phyloP scores from a whole-genome alignment of 208 protist species.

The Histomonas meleagridis region DNA sequence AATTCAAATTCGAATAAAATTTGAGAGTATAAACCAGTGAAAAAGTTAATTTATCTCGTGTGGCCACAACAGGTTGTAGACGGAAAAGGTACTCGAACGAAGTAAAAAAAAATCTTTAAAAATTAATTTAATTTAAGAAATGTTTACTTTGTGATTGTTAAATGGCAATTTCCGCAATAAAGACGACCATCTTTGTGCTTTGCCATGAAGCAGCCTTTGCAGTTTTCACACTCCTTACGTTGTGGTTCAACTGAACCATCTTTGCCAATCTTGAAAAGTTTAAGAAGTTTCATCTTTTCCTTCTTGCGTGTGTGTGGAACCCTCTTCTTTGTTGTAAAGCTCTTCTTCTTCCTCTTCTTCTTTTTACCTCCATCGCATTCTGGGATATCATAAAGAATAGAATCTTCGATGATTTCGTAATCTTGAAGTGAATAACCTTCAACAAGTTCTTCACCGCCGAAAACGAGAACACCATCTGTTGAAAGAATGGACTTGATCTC shows the following conservation, averaged over 20 bases:
- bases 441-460: no score
- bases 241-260: constrained; percentile 82
- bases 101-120: no score
- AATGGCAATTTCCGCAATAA: constrained; percentile 97
- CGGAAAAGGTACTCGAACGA: no score
- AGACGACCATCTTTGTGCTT: constrained; percentile 83
- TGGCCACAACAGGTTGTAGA: no score
- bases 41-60: no score
- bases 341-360: constrained; percentile 99
- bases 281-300: constrained; percentile 92
- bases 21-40: no score
- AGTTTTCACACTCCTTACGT: constrained; percentile 86
- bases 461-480: no score
- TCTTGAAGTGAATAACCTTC: no score
- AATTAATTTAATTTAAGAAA: no score
- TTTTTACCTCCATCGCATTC: constrained; percentile 83
- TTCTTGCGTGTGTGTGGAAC: constrained; percentile 91
- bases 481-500: no score
- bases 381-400: constrained; percentile 69
- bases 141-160: constrained; percentile 60
- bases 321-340: constrained; percentile 95
- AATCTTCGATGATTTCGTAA: constrained; percentile 76
- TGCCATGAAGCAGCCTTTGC: constrained; percentile 94
- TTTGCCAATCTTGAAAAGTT: constrained; percentile 96
- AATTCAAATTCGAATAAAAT: no score